Percentiles rank a stretch among this genome's conserved stretches.
phyloP scores from a whole-genome alignment of 805 yeast species.

The Saturnispora diversa region DNA sequence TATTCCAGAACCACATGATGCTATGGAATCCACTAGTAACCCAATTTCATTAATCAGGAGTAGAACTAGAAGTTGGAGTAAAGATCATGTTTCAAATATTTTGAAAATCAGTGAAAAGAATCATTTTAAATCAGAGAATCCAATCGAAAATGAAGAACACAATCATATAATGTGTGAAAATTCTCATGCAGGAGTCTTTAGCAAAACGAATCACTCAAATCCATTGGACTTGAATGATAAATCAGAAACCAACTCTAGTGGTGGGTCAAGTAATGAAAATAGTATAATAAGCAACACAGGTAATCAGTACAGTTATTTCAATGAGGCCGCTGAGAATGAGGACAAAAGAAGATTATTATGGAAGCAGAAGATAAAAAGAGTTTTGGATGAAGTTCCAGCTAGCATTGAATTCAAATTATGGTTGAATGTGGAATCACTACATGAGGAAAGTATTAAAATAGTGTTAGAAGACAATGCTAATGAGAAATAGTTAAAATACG shows the following conservation, averaged over 20 bases:
- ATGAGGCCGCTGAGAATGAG: background rate
- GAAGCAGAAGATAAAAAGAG: constrained; percentile 43
- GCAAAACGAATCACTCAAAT: no score
- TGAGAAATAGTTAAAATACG: background rate
- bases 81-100: constrained; percentile 3
- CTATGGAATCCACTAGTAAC: background rate
- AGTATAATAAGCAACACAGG: background rate
- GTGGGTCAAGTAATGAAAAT: no score
- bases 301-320: background rate
- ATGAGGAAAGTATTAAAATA: constrained; percentile 26
- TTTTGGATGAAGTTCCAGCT: constrained; percentile 34
- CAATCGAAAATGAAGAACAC: no score
- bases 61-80: constrained; percentile 6
- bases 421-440: constrained; percentile 35
- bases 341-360: constrained; percentile 50
- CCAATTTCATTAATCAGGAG: no score
- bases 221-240: no score
- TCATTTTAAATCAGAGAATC: background rate
- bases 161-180: no score
- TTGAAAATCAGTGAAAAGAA: constrained; percentile 6
- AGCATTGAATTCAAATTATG: constrained; percentile 35
- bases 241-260: no score
- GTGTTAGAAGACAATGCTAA: constrained; percentile 11
- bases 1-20: background rate
- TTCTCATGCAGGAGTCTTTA: no score